Evolutionary conservation across 2,329 filamentous ascomycete species (phyloP), one percentile per base, ranked within the genome.

Genomic region (Byssochlamys sp.): DNA sequence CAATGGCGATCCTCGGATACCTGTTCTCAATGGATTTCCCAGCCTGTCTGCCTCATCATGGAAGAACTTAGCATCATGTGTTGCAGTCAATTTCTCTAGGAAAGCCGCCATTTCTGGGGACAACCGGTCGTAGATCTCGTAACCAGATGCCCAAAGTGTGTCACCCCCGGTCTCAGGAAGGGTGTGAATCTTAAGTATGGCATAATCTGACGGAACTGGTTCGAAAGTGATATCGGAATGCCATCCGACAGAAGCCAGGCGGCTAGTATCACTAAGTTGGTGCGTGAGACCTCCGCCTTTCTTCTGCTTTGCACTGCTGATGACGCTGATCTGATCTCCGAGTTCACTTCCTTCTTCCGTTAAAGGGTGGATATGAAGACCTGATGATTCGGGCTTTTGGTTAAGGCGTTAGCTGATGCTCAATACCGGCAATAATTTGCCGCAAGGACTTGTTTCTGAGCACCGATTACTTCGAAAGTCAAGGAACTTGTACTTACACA

Each of bases 271-370:
- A 45, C 49, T 58, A 26, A 56, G 50, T 35, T 58, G 57, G 31
- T 58, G 57, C 4, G 57, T 58, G 11, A 58, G 57, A n/a, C 57
- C 78, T 62, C 79, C 77, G 28, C 78, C 77, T 67, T 81, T 81
- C 72, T 80, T 78, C 66, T 81, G 75, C 73, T 80, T 79, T 67
- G 80, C 77, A 54, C 78, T 79, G 57, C 77, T 81, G 66, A 84
- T 83, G 56, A 83, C 79, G 56, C 75, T 80, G 61, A 84, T 79
- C 65, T 84, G 76, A 63, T 82, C 79, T 35, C 79, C 79, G 0
- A 80, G 71, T 62, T 83, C 78, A 57, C 76, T 78, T 24, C 75
- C 76, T 60, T 79, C 77, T 59, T 82, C 78, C 0, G 77, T 78
- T 27, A 83, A 63, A 4, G 81, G 81, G 61, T 84, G 81, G 6